phyloP scores from a whole-genome alignment of 2,329 filamentous ascomycete genomes.

The Aureobasidium lini region DNA sequence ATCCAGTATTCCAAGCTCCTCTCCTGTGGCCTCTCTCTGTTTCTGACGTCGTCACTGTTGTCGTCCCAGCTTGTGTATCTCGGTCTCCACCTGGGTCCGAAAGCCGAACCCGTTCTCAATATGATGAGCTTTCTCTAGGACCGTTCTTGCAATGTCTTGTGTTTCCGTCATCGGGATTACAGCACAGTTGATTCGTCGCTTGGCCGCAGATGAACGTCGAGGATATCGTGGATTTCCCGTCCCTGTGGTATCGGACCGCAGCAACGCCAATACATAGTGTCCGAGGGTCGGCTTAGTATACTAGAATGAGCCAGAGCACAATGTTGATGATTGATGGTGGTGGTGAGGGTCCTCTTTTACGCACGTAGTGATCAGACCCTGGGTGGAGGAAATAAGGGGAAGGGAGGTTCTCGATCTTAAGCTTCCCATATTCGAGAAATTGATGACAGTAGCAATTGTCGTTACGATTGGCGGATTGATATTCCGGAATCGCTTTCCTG shows the following conservation, averaged over 20 bases:
- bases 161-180: no score
- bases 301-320: not conserved
- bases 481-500: not conserved
- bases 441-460: not conserved
- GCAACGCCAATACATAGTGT: not conserved
- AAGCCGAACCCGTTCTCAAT: no score
- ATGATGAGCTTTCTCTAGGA: no score
- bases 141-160: no score
- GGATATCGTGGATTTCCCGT: not conserved
- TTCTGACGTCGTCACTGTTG: no score
- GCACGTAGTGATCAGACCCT: not conserved
- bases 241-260: not conserved
- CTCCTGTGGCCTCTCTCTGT: no score
- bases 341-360: not conserved
- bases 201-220: no score
- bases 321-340: not conserved
- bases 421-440: not conserved
- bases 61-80: no score
- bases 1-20: no score
- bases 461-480: not conserved
- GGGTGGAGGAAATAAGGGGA: not conserved
- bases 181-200: no score
- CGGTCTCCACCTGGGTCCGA: no score
- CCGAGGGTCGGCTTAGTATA: not conserved
- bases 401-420: not conserved